phyloP scores from a whole-genome alignment of 331 rosid species.

The Malus hybrid region DNA sequence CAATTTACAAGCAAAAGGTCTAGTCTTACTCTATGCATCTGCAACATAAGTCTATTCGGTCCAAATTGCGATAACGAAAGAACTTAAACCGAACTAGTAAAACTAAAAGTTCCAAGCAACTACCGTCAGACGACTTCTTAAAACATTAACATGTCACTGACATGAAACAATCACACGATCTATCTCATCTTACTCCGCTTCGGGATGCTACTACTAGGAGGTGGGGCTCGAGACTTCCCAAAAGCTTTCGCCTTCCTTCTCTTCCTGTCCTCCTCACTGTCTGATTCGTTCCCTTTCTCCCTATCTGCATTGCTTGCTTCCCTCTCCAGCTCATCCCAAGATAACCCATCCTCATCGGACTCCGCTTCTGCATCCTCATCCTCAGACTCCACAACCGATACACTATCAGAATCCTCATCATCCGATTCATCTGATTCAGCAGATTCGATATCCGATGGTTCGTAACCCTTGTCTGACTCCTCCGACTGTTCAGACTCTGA shows the following conservation, averaged over 20 bases:
- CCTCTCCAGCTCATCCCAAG: slow-evolving; percentile 55
- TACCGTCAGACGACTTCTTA: neutral
- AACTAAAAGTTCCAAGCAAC: slow-evolving; percentile 12
- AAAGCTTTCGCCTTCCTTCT: slow-evolving; percentile 44
- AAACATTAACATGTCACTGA: neutral
- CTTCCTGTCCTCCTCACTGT: slow-evolving; percentile 50
- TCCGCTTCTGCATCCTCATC: slow-evolving; percentile 42
- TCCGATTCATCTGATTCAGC: slow-evolving; percentile 39
- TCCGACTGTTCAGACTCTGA: slow-evolving; percentile 36
- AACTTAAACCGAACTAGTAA: slow-evolving; percentile 3
- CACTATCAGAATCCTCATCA: slow-evolving; percentile 42
- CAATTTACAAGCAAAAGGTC: slow-evolving; percentile 20
- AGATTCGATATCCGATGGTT: slow-evolving; percentile 40
- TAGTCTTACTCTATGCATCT: neutral
- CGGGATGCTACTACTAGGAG: slow-evolving; percentile 16
- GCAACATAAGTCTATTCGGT: neutral
- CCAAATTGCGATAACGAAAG: neutral
- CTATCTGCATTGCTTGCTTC: slow-evolving; percentile 51
- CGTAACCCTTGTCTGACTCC: slow-evolving; percentile 50
- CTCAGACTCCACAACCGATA: slow-evolving; percentile 42
- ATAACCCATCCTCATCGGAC: slow-evolving; percentile 38
- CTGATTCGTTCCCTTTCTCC: slow-evolving; percentile 43
- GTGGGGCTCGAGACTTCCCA: slow-evolving; percentile 43
- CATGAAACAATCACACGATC: slow-evolving; percentile 1
- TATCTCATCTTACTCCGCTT: slow-evolving; percentile 35